Evolutionary conservation across 768 basidiomycete species (phyloP).

Genomic region (Rossbeevera mucosa): DNA sequence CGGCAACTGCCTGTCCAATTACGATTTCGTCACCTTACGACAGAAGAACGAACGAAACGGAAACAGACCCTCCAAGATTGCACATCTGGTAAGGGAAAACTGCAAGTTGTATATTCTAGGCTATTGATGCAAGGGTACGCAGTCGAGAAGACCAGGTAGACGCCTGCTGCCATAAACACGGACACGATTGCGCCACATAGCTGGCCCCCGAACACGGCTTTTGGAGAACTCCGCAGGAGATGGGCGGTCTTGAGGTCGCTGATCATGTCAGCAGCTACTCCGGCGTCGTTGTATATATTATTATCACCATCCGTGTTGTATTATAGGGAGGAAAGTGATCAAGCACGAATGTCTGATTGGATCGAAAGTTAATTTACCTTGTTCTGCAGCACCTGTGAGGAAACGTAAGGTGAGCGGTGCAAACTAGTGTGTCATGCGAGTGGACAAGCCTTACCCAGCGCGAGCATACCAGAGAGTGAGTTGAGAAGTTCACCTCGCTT

Average conservation of each 20-base stretch:
- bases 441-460: slow-evolving; percentile 9
- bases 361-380: slow-evolving; percentile 13
- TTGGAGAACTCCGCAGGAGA: slow-evolving; percentile 59
- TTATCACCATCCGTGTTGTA: background rate
- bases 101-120: slow-evolving; percentile 12
- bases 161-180: slow-evolving; percentile 53
- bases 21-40: background rate
- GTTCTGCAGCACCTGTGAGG: slow-evolving; percentile 18
- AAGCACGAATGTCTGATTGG: background rate
- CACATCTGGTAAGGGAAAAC: slow-evolving; percentile 23
- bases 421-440: background rate
- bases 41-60: background rate
- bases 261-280: slow-evolving; percentile 55
- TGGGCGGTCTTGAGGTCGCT: slow-evolving; percentile 69
- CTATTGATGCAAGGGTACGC: slow-evolving; percentile 54
- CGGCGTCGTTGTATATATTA: background rate
- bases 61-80: slow-evolving; percentile 20
- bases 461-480: slow-evolving; percentile 26
- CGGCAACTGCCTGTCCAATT: slow-evolving; percentile 12
- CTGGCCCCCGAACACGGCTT: slow-evolving; percentile 59
- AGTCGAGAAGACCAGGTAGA: slow-evolving; percentile 60
- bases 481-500: slow-evolving; percentile 17
- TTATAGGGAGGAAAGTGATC: background rate
- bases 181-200: slow-evolving; percentile 55
- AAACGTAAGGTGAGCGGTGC: background rate